Evolutionary conservation across 2,329 filamentous ascomycete species (phyloP).

Genomic region (Xylariaceae sp.): DNA sequence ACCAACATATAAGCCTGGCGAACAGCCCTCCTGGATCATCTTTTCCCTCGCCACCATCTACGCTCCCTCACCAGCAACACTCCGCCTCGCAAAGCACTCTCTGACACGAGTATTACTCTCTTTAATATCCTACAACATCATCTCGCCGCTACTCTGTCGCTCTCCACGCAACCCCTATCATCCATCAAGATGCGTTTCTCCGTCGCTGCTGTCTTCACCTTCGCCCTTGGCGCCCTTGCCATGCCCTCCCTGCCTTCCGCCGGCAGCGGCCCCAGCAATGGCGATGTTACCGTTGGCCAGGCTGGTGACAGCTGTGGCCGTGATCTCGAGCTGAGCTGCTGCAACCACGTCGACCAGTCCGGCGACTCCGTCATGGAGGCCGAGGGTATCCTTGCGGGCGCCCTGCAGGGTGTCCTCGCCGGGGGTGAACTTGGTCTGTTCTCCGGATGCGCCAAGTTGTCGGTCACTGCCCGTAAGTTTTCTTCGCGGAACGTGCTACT

Average conservation of each 20-base stretch:
- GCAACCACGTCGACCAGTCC: slow-evolving; percentile 31
- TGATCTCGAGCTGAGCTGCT: slow-evolving; percentile 34
- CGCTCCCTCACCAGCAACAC: slow-evolving; percentile 20
- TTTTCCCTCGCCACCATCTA: slow-evolving; percentile 20
- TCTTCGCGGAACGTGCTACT: no score
- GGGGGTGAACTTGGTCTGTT: slow-evolving; percentile 28
- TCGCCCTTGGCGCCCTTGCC: slow-evolving; percentile 34
- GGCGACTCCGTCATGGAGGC: slow-evolving; percentile 27
- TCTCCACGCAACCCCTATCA: slow-evolving; percentile 1
- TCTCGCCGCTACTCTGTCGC: not conserved
- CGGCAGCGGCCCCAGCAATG: slow-evolving; percentile 19
- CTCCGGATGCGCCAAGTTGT: slow-evolving; percentile 32
- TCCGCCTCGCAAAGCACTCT: slow-evolving; percentile 18
- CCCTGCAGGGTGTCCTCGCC: slow-evolving; percentile 25
- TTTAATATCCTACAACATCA: slow-evolving; percentile 1
- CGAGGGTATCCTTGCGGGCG: slow-evolving; percentile 27
- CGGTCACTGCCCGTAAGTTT: slow-evolving; percentile 25
- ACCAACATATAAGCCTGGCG: slow-evolving; percentile 20
- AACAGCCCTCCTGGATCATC: not conserved
- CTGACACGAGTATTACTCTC: slow-evolving; percentile 19
- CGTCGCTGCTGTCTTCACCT: slow-evolving; percentile 34
- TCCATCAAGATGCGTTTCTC: slow-evolving; percentile 42
- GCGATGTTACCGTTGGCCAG: slow-evolving; percentile 29
- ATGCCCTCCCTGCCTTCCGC: slow-evolving; percentile 13
- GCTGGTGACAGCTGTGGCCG: slow-evolving; percentile 31